Evolutionary conservation across 2,329 filamentous ascomycete species (phyloP).

Genomic region (Aspergillus awamori): DNA sequence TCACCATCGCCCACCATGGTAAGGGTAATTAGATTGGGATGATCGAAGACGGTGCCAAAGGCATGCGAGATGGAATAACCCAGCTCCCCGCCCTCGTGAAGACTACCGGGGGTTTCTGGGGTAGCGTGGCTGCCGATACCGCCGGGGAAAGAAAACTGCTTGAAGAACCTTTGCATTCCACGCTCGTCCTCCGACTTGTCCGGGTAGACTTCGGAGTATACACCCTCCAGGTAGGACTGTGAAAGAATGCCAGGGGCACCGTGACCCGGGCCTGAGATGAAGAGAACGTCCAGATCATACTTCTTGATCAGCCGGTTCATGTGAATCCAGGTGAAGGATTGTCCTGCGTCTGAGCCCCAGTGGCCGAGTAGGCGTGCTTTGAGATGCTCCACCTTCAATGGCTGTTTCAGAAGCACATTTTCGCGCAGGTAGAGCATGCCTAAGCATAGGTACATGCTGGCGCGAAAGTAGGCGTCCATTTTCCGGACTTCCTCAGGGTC

Average conservation of each 20-base stretch:
- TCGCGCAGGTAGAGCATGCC: slow-evolving; percentile 79
- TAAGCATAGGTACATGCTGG: slow-evolving; percentile 72
- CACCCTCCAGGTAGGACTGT: slow-evolving; percentile 75
- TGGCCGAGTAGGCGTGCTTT: slow-evolving; percentile 75
- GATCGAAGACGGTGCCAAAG: slow-evolving; percentile 75
- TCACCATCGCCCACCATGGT: slow-evolving; percentile 82
- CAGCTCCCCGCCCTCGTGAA: slow-evolving; percentile 79
- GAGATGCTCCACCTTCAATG: slow-evolving; percentile 69
- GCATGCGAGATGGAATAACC: slow-evolving; percentile 81
- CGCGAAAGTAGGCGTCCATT: slow-evolving; percentile 73
- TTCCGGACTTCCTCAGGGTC: slow-evolving; percentile 67
- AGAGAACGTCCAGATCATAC: slow-evolving; percentile 71
- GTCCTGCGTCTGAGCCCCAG: slow-evolving; percentile 78
- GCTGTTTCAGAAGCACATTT: slow-evolving; percentile 72
- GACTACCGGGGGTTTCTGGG: slow-evolving; percentile 74
- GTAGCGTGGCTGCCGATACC: slow-evolving; percentile 78
- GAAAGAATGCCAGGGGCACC: slow-evolving; percentile 76
- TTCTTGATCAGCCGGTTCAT: slow-evolving; percentile 83
- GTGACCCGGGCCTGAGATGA: slow-evolving; percentile 76
- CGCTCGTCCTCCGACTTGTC: slow-evolving; percentile 69
- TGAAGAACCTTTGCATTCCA: slow-evolving; percentile 76
- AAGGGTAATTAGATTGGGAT: slow-evolving; percentile 72
- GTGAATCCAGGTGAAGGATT: slow-evolving; percentile 80
- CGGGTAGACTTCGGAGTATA: slow-evolving; percentile 76
- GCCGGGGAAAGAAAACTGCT: slow-evolving; percentile 79